Evolutionary conservation across 176 grass and related monocot species (phyloP).

Genomic region (Oryza australiensis): DNA sequence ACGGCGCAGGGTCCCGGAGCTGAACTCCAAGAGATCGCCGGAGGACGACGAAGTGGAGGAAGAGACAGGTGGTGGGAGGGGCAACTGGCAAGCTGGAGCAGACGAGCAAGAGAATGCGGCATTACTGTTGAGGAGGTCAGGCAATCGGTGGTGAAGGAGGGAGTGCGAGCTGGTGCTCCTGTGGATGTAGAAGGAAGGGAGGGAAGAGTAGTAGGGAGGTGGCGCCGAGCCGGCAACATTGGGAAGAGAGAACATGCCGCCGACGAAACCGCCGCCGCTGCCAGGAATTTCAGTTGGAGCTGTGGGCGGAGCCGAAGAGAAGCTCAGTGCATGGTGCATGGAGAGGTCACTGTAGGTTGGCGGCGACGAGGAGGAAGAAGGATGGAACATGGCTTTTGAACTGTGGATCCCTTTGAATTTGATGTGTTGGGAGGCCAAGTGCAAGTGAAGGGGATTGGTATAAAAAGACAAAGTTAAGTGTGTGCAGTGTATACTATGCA

Average conservation of each 20-base stretch:
- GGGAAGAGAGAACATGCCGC: background rate
- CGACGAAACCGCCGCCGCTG: background rate
- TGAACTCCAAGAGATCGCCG: constrained; percentile 53
- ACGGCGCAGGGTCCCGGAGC: constrained; percentile 45
- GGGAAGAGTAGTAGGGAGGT: constrained; percentile 39
- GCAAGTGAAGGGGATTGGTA: constrained; percentile 40
- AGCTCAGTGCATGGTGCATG: constrained; percentile 37
- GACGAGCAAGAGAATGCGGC: constrained; percentile 36
- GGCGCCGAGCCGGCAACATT: constrained; percentile 25
- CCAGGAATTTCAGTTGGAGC: constrained; percentile 51
- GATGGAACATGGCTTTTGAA: constrained; percentile 58
- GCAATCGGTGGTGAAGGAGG: constrained; percentile 26
- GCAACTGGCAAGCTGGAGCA: constrained; percentile 38
- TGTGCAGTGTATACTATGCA: constrained; percentile 15
- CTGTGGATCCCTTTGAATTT: constrained; percentile 31
- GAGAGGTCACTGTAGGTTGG: constrained; percentile 39
- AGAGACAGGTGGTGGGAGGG: constrained; percentile 38
- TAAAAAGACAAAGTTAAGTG: constrained; percentile 44
- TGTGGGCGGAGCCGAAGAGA: constrained; percentile 42
- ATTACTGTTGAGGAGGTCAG: constrained; percentile 17
- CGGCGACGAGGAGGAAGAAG: constrained; percentile 38
- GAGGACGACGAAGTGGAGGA: constrained; percentile 47
- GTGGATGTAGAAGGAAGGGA: constrained; percentile 40
- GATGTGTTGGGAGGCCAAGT: constrained; percentile 30
- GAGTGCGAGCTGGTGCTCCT: constrained; percentile 38